Evolutionary conservation across 148 eudicot genomes (phyloP), one percentile per base, ranked within the genome.

Genomic region (Cornus controversa): DNA sequence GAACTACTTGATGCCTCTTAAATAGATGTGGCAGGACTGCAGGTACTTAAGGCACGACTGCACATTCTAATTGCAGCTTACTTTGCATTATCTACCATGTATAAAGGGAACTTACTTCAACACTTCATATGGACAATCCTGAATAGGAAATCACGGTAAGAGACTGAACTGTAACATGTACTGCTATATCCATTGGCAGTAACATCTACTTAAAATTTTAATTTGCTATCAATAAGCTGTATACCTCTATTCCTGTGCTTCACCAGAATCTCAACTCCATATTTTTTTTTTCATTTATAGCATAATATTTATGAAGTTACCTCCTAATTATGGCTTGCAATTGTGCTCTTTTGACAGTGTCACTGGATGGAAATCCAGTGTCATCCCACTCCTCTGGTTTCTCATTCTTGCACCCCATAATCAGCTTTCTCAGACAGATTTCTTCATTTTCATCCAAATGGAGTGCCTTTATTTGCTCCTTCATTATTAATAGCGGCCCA

Each of bases 381-480:
- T 82, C 82, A 79, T 94, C 89, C 98, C 97, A 94, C 18, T 91
- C 92, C 74, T 88, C 95, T 9, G 95, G 90, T 80, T 77, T 89
- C 69, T 92, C 89, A 62, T 89, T 87, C 25, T 86, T 80, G 80
- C 86, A 79, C 60, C 73, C 74, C 92, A 94, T 86, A 24, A 91
- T 78, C 24, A 93, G 81, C 77, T 70, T 84, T 66, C 81, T 85
- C 69, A 94, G 82, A 75, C 86, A 89, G 1, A 80, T 84, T 68
- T 92, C 93, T 86, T 94, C 98, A 71, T 73, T 66, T 77, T 86
- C 89, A 29, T 78, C 78, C 28, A 92, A 75, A 10, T 89, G 72
- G 5, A 94, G 80, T 42, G 80, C 86, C 81, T 81, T 91, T 20
- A 94, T 86, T 77, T 94, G 97, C 83, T 94, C 98, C 82, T 92